A percentile compares a stretch with the other conserved stretches of the same genome.
phyloP scores from a whole-genome alignment of 805 yeast genomes.

The Metschnikowia corniflorae region DNA sequence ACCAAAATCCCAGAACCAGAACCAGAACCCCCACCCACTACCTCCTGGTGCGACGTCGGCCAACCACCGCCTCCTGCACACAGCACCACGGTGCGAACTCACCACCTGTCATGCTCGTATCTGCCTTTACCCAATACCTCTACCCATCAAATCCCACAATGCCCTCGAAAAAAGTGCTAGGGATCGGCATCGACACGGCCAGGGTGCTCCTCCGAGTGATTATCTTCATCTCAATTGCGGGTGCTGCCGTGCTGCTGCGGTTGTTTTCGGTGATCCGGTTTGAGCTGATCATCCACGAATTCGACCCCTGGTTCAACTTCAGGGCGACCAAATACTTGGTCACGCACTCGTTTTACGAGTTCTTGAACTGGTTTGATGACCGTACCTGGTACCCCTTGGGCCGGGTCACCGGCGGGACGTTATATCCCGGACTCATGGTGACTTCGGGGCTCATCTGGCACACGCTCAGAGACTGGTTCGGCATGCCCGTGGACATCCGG shows the following conservation, averaged over 20 bases:
- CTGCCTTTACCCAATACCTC: no score
- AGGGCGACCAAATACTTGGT: slow-evolving; percentile 94
- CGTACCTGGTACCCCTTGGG: slow-evolving; percentile 99
- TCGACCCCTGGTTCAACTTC: slow-evolving; percentile 95
- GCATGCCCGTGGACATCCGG: slow-evolving; percentile 89
- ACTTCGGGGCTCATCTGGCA: slow-evolving; percentile 91
- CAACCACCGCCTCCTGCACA: no score
- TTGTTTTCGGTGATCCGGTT: slow-evolving; percentile 94
- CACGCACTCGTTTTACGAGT: slow-evolving; percentile 78
- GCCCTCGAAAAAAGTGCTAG: slow-evolving; percentile 26
- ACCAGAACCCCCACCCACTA: no score
- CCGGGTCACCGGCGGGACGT: slow-evolving; percentile 97
- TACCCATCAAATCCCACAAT: slow-evolving; percentile 4
- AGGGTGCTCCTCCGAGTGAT: slow-evolving; percentile 53
- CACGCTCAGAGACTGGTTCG: slow-evolving; percentile 52
- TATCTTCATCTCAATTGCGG: slow-evolving; percentile 74
- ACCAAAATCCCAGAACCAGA: no score
- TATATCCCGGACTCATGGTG: slow-evolving; percentile 98
- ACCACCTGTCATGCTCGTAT: no score
- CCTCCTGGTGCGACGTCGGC: no score
- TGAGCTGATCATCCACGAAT: slow-evolving; percentile 96
- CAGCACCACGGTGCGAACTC: no score
- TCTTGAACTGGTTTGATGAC: slow-evolving; percentile 97
- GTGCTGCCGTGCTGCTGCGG: slow-evolving; percentile 89
- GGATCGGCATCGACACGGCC: slow-evolving; percentile 34